These are phyloP conservation scores for Monilinia vaccinii-corymbosi DNA, from an alignment of 2,329 filamentous ascomycete species.

Conservation along the genomic window DNA sequence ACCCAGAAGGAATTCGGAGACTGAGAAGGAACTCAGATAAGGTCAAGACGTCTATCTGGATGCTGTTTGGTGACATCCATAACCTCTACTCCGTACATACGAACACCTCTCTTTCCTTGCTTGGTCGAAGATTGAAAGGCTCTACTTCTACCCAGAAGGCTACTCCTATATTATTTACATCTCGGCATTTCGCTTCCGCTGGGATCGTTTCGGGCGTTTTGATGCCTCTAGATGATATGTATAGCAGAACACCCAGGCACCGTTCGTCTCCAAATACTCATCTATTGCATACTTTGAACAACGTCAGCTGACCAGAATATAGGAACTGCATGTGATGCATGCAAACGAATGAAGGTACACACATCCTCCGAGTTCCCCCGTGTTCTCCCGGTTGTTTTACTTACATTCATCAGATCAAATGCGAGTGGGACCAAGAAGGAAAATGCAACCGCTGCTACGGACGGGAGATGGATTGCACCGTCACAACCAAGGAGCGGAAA, in stretches of 20 bases:
- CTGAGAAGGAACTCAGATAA: neutral
- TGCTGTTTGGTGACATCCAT: neutral
- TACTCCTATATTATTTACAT: neutral
- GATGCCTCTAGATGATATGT: neutral
- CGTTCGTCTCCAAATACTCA: neutral
- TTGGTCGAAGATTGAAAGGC: neutral
- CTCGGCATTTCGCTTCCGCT: neutral
- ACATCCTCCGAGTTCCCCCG: neutral
- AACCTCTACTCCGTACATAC: neutral
- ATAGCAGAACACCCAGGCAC: constrained; percentile 2
- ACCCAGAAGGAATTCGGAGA: neutral
- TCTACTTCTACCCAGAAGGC: neutral
- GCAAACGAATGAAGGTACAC: constrained; percentile 24
- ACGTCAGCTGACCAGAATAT: constrained; percentile 8
- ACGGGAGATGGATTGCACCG: constrained; percentile 18
- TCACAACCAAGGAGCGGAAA: constrained; percentile 22
- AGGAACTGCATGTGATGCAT: constrained; percentile 23
- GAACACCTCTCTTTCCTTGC: neutral
- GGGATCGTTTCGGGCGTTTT: neutral
- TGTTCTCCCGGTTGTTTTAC: neutral
- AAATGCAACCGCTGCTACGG: constrained; percentile 18
- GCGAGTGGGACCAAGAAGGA: constrained; percentile 16
- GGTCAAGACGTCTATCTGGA: neutral
- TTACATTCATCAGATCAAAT: constrained; percentile 18
- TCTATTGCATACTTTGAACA: neutral